Percentiles rank a stretch among this genome's conserved stretches.
Evolutionary conservation across 495 filamentous ascomycete species (phyloP).

Genomic region (Hypoxylon rickii): DNA sequence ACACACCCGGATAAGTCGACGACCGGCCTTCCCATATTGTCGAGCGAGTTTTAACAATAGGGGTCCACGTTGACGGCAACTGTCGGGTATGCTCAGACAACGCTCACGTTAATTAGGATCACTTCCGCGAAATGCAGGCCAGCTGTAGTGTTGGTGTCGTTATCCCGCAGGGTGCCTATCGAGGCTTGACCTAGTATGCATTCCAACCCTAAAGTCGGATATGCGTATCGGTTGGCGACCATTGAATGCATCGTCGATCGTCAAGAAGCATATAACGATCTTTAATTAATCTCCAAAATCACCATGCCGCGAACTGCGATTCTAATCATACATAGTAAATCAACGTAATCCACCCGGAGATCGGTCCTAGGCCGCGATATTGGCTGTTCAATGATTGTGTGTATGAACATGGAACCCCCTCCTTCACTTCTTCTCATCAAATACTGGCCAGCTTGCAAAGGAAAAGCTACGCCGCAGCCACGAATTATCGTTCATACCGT

Average conservation of each 20-base stretch:
- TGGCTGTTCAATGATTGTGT: too few relatives aligned
- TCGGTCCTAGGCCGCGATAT: background rate
- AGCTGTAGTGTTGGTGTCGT: constrained; percentile 17
- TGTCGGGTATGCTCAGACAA: constrained; percentile 22
- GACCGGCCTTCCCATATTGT: constrained; percentile 7
- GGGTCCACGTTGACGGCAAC: constrained; percentile 13
- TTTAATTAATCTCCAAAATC: background rate
- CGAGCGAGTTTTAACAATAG: constrained; percentile 14
- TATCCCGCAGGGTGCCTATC: constrained; percentile 25
- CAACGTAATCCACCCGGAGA: constrained; percentile 1
- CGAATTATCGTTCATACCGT: too few relatives aligned
- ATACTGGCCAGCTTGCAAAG: too few relatives aligned
- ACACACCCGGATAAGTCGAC: constrained; percentile 12
- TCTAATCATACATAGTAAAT: background rate
- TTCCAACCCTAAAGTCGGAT: constrained; percentile 24
- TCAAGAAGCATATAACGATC: constrained; percentile 4
- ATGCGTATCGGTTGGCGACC: constrained; percentile 9
- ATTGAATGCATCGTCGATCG: constrained; percentile 15
- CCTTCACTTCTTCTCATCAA: too few relatives aligned
- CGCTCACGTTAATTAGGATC: constrained; percentile 24
- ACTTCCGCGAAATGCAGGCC: constrained; percentile 25
- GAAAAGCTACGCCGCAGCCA: too few relatives aligned
- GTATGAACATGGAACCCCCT: too few relatives aligned
- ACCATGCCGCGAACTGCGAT: background rate
- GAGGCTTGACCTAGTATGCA: constrained; percentile 23